Evolutionary conservation across 768 basidiomycete species (phyloP).

Genomic region (Porpolomopsis calyptriformis): DNA sequence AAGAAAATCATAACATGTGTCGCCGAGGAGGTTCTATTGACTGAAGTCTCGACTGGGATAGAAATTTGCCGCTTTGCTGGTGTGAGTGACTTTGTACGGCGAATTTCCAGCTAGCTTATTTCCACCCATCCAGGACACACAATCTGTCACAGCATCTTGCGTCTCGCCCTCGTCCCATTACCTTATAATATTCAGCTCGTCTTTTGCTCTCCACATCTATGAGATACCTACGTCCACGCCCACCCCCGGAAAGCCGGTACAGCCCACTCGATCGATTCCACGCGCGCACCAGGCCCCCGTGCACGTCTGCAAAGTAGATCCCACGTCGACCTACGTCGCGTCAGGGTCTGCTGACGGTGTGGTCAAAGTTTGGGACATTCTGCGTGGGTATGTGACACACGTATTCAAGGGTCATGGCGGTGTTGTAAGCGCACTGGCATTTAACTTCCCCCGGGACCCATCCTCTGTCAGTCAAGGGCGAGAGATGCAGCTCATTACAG

Average conservation of each 20-base stretch:
- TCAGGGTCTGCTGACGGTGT: slow-evolving; percentile 94
- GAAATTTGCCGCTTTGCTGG: slow-evolving; percentile 75
- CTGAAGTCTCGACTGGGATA: slow-evolving; percentile 62
- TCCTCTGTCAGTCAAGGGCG: slow-evolving; percentile 35
- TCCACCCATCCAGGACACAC: slow-evolving; percentile 53
- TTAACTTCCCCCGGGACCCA: slow-evolving; percentile 64
- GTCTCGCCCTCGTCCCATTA: slow-evolving; percentile 66
- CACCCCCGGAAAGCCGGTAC: slow-evolving; percentile 39
- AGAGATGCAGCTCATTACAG: slow-evolving; percentile 77
- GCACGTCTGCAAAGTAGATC: slow-evolving; percentile 77
- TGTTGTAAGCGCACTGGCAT: slow-evolving; percentile 85
- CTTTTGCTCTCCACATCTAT: slow-evolving; percentile 74
- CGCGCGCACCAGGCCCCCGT: slow-evolving; percentile 91
- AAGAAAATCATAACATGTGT: slow-evolving; percentile 76
- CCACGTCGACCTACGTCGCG: slow-evolving; percentile 81
- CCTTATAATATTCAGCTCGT: slow-evolving; percentile 71
- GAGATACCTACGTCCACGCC: slow-evolving; percentile 49
- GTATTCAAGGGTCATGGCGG: slow-evolving; percentile 95
- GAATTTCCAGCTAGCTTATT: slow-evolving; percentile 1
- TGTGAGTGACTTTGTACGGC: slow-evolving; percentile 38
- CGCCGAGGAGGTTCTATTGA: slow-evolving; percentile 74
- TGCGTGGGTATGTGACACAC: slow-evolving; percentile 83
- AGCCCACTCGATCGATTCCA: slow-evolving; percentile 64
- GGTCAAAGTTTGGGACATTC: slow-evolving; percentile 94
- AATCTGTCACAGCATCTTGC: slow-evolving; percentile 74